Evolutionary conservation across 192 early-diverging fungal genomes (phyloP).

Genomic region (Allomyces macrogynus): DNA sequence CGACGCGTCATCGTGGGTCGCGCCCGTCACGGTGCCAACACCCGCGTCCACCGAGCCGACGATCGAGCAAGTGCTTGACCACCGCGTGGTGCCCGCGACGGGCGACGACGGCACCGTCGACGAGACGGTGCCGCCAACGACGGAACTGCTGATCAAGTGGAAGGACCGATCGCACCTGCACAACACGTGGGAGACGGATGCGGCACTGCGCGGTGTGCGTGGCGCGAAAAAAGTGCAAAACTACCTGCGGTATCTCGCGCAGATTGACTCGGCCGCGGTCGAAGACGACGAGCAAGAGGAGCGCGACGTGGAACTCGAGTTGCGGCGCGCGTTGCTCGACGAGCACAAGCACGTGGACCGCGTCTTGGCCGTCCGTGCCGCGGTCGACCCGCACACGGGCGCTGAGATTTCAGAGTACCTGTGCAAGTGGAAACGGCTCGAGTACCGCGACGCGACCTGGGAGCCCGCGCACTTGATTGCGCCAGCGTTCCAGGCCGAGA

Average conservation of each 20-base stretch:
- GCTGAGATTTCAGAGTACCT: constrained; percentile 57
- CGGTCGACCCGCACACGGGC: constrained; percentile 13
- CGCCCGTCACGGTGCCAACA: constrained; percentile 15
- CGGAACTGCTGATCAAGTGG: constrained; percentile 89
- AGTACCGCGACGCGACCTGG: constrained; percentile 82
- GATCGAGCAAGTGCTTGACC: constrained; percentile 25
- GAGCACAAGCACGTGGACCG: constrained; percentile 79
- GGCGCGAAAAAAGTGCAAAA: constrained; percentile 79
- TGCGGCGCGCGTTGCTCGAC: constrained; percentile 53
- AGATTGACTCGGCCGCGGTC: constrained; percentile 32
- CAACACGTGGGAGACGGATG: constrained; percentile 69
- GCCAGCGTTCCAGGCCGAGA: constrained; percentile 50
- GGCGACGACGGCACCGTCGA: constrained; percentile 6
- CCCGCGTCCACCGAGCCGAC: constrained; percentile 13
- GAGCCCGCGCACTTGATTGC: constrained; percentile 46
- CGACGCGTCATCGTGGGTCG: background rate
- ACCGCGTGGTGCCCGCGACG: constrained; percentile 10
- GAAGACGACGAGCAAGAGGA: constrained; percentile 51
- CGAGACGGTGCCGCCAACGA: constrained; percentile 12
- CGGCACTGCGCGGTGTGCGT: constrained; percentile 44
- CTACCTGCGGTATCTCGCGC: constrained; percentile 45
- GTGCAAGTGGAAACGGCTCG: constrained; percentile 75
- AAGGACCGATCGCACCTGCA: constrained; percentile 71
- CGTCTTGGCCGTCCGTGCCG: constrained; percentile 44
- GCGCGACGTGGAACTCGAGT: constrained; percentile 61